A percentile compares a stretch with the other conserved stretches of the same genome.
These are phyloP conservation scores for Iberis amara DNA, from an alignment of 441 rosid genomes.

Conservation along the genomic window DNA sequence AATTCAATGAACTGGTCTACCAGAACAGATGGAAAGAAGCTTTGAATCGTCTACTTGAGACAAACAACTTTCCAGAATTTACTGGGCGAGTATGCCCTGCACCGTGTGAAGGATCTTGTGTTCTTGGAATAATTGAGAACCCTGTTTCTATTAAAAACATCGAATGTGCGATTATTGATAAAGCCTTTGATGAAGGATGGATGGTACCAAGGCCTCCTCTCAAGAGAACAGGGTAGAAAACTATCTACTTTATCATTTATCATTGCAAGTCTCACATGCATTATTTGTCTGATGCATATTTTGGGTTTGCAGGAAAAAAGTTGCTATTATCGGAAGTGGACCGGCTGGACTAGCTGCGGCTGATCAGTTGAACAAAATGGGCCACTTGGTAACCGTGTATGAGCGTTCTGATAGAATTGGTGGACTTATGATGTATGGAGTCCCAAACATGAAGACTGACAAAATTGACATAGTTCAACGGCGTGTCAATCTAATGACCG, in stretches of 20 bases:
- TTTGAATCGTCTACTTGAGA: constrained; percentile 87
- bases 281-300: neutral
- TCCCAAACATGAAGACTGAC: constrained; percentile 99
- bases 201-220: constrained; percentile 95
- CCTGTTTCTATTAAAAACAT: constrained; percentile 96
- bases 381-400: constrained; percentile 87
- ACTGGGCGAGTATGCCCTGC: constrained; percentile 99
- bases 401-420: constrained; percentile 98
- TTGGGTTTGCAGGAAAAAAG: constrained; percentile 56
- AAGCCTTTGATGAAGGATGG: constrained; percentile 99
- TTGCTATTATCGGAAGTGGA: constrained; percentile 93
- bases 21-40: constrained; percentile 99
- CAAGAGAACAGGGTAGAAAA: constrained; percentile 68
- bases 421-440: constrained; percentile 99
- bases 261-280: neutral
- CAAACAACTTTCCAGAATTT: constrained; percentile 97
- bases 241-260: neutral
- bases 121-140: constrained; percentile 98
- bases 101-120: constrained; percentile 99
- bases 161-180: constrained; percentile 93
- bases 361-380: constrained; percentile 95
- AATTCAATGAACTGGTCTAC: constrained; percentile 94
- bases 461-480: constrained; percentile 89
- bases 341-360: constrained; percentile 99
- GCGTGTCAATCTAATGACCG: constrained; percentile 86